A percentile compares a stretch with the other conserved stretches of the same genome.
Conservation (phyloP, 2,329 filamentous ascomycete genomes). For the Akanthomyces muscarius region DNA sequence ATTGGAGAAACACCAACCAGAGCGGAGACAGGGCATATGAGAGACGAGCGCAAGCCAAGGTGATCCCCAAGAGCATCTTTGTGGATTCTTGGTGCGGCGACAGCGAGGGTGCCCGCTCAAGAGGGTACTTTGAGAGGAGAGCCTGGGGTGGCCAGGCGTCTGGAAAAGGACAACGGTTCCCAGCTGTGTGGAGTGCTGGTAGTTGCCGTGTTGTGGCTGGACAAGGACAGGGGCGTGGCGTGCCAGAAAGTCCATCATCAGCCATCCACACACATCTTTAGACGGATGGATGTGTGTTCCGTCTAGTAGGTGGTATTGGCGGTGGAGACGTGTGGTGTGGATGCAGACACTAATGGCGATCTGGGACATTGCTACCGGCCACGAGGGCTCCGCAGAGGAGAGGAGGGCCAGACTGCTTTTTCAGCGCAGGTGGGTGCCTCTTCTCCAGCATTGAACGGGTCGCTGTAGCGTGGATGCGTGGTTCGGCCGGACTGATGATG, state of each 20-base stretch:
- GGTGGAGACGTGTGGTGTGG: slow-evolving; percentile 11
- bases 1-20: not conserved
- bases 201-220: slow-evolving; percentile 14
- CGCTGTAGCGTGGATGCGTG: slow-evolving; percentile 2
- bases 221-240: slow-evolving; percentile 3
- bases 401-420: slow-evolving; percentile 8
- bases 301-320: not conserved
- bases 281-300: not conserved
- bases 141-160: not conserved
- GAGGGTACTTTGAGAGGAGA: not conserved
- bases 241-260: slow-evolving; percentile 8
- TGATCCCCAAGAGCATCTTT: not conserved
- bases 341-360: slow-evolving; percentile 14
- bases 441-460: slow-evolving; percentile 1
- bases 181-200: slow-evolving; percentile 10
- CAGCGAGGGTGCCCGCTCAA: not conserved
- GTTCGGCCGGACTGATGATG: slow-evolving; percentile 8
- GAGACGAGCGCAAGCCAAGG: not conserved
- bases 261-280: not conserved
- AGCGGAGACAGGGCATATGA: not conserved
- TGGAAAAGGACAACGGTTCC: slow-evolving; percentile 10
- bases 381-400: slow-evolving; percentile 7
- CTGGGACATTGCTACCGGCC: slow-evolving; percentile 17
- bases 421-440: slow-evolving; percentile 8
- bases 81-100: not conserved